These are phyloP conservation scores for Claviceps sorghi DNA, from an alignment of 2,329 filamentous ascomycete genomes.

Conservation along the genomic window DNA sequence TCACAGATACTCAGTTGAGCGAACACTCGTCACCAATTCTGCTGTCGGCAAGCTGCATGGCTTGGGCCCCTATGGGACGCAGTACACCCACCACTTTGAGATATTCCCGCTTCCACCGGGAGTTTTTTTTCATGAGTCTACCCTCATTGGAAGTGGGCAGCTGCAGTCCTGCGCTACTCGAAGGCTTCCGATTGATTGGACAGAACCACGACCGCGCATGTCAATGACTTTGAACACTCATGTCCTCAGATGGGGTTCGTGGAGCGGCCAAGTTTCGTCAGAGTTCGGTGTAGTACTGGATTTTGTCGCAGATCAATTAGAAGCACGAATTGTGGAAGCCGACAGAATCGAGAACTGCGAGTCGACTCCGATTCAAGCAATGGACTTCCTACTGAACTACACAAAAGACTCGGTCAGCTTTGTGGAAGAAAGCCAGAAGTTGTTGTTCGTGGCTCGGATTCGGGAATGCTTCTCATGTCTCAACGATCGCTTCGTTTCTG, in stretches of 20 bases:
- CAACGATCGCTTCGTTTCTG: constrained; percentile 15
- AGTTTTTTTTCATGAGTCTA: constrained; percentile 45
- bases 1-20: constrained; percentile 2
- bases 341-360: background rate
- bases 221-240: constrained; percentile 34
- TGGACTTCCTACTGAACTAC: constrained; percentile 34
- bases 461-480: constrained; percentile 30
- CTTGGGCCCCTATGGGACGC: constrained; percentile 44
- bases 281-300: constrained; percentile 49
- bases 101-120: constrained; percentile 41
- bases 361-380: constrained; percentile 15
- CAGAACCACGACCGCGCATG: constrained; percentile 17
- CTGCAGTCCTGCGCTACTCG: constrained; percentile 18
- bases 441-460: constrained; percentile 28
- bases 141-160: constrained; percentile 39
- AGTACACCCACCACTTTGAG: constrained; percentile 49
- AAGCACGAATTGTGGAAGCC: constrained; percentile 6
- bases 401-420: constrained; percentile 29
- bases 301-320: constrained; percentile 36
- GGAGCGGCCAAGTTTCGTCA: constrained; percentile 44
- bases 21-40: constrained; percentile 6
- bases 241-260: constrained; percentile 37
- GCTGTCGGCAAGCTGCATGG: constrained; percentile 27
- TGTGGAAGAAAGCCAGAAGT: constrained; percentile 17
- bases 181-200: constrained; percentile 9